Base-by-base conservation (phyloP, 495 filamentous ascomycete genomes). In the Viridothelium virens region DNA sequence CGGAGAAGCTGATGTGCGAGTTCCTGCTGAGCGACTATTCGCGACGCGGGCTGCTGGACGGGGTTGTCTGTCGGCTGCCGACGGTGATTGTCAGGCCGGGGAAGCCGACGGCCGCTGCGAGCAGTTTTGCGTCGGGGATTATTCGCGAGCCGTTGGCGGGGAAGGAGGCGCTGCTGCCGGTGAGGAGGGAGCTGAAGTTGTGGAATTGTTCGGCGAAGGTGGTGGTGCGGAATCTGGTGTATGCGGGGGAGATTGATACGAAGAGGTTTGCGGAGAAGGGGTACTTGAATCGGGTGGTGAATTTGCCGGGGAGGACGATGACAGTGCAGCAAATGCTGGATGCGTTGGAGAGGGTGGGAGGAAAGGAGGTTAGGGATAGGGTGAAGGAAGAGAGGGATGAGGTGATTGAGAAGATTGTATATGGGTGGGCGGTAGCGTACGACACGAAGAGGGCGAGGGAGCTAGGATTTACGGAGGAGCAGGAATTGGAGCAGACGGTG, bases 1-100 rank as follows among this genome's bases (percentile, higher is more conserved):
- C 87, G 62, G 86, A 92, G 78, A 94, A 94, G 76, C 80, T 91
- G 69, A 86, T 91, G 68, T 81, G 82, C 69, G 90, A 94, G 78
- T 81, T 80, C 10, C 77, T 91, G 36, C 74, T 94, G 70, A 92
- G 90, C 71, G 90, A 92, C 70, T 86, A 89, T 76, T 87, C 87
- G 38, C 84, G 90, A 6, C 83, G 85, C 46, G 86, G 86, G 0
- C 85, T 85, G 72, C 70, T 94, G 56, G 84, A 91, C 68, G 90
- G 83, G 0, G 80, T 88, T 9, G 78, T 81, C 14, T 79, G 88
- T 61, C 84, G 90, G 1, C 85, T 94, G 36, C 90, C 90, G 0
- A 92, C 89, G 1, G 86, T 94, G 48, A 83, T 82, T 0, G 87
- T 94, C 10, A 80, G 90, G 0, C 87, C 90, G 0, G 90, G 90